Base-by-base conservation (phyloP, 371 early-diverging fungal genomes). In the Mucor lusitanicus region DNA sequence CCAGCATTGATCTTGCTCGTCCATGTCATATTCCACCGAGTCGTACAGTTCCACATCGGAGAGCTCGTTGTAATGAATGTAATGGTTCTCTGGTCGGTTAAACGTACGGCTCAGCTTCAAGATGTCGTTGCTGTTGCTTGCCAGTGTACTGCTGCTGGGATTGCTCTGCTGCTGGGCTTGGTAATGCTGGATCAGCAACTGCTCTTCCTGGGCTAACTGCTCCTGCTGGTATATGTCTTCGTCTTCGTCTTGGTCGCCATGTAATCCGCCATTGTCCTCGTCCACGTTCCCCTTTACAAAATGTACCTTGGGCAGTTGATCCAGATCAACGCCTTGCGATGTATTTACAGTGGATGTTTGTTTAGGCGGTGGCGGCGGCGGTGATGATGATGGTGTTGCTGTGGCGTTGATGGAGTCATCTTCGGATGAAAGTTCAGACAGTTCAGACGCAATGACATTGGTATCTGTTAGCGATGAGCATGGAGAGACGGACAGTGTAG, bases 21-120 rank as follows among this genome's bases (percentile, higher is more conserved):
- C 98, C 92, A 99, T 91, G 76, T 99, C 99, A 70, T 98, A 99
- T 75, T 99, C 99, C 17, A 95, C 89, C 3, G 83, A 80, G 27
- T 85, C 87, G 19, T 85, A 86, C 32, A 95, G 79, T 23, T 95
- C 95, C 15, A 79, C 85, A 65, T 96, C 97, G 0, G 91, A 84
- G 30, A 92, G 93, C 72, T 97, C 96, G 32, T 78, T 69, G 72
- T 86, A 80, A 53, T 81, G 82, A 61, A 89, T 83, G 63, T 86
- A 87, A 57, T 87, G 88, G 11, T 78, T 77, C 28, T 82, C 82
- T 3, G 90, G 87, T 53, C 87, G 27, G 12, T 56, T 44, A 17
- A 33, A 57, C 23, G 33, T 37, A 3, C 40, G 58, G 9, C 37
- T 60, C 33, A 15, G 39, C 37, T 59, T 21, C 5, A 40, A 19